Percentiles rank a stretch among this genome's conserved stretches.
These are phyloP conservation scores for Thyridium curvatum DNA, from an alignment of 2,329 filamentous ascomycete species.

Conservation along the genomic window DNA sequence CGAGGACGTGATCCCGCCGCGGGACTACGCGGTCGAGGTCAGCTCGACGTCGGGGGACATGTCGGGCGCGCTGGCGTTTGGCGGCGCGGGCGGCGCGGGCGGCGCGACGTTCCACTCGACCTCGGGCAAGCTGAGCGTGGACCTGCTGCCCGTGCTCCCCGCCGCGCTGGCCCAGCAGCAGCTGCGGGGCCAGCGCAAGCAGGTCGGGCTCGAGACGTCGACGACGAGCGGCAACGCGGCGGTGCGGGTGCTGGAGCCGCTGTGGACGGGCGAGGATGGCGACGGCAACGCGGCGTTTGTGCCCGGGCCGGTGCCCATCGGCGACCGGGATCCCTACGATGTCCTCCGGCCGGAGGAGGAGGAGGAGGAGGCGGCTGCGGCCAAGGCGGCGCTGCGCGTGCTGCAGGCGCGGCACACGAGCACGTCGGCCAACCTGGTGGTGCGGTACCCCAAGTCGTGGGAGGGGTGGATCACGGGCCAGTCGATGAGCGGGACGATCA, in stretches of 20 bases:
- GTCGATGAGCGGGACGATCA: constrained; percentile 32
- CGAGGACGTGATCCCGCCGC: constrained; percentile 26
- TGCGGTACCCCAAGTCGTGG: constrained; percentile 43
- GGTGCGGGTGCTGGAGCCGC: constrained; percentile 34
- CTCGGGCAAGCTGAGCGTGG: constrained; percentile 32
- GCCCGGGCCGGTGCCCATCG: constrained; percentile 6
- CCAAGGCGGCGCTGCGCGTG: constrained; percentile 17
- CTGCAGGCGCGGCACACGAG: constrained; percentile 35
- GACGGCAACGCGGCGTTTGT: constrained; percentile 10
- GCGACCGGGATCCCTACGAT: constrained; percentile 10
- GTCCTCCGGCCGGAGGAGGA: constrained; percentile 1
- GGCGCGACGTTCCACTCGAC: constrained; percentile 26
- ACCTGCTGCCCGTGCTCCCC: constrained; percentile 35
- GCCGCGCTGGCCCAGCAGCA: constrained; percentile 1
- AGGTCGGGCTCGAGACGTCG: constrained; percentile 25
- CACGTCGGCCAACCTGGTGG: constrained; percentile 34
- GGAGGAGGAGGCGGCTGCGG: background rate
- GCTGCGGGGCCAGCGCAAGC: constrained; percentile 10
- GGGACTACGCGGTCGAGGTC: constrained; percentile 40
- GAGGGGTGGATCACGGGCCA: constrained; percentile 34
- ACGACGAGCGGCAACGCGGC: constrained; percentile 36
- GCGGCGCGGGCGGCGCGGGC: too few species aligned
- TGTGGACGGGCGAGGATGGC: constrained; percentile 29
- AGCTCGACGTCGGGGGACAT: constrained; percentile 38
- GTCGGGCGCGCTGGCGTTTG: constrained; percentile 31